Base-by-base conservation (phyloP, 2,329 filamentous ascomycete species). In the Stagonosporopsis chrysanthemi region DNA sequence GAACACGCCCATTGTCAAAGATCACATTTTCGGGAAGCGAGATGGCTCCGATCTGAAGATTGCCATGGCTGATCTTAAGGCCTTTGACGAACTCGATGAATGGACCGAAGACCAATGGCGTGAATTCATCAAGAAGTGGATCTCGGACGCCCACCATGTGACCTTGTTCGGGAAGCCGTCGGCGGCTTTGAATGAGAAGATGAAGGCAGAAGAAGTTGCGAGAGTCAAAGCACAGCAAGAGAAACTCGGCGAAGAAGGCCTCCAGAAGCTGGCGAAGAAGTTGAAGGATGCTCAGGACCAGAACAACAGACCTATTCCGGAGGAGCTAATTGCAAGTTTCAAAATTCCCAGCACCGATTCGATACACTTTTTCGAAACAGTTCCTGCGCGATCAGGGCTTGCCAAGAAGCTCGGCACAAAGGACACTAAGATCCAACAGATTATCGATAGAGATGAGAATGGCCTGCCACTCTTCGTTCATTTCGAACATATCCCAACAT, bases 321-420 rank as follows among this genome's bases (percentile, higher is more conserved):
- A 86, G 23, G 86, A 90, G 2, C 79, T 97, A n/a, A 83, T 99
- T 14, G 89, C 92, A 58, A 82, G 86, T 51, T 97, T 96, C 81
- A 81, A 86, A 39, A 90, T 98, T 11, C 95, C 95, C 0, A 85
- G 88, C 29, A 91, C 91, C 0, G 90, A 96, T 8, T 96, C 92
- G 0, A 97, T 99, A 46, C 92, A 97, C 73, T 98, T 99, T 77
- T 96, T 97, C 67, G 85, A 92, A 62, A 95, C 92, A 0, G 87
- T 85, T 6, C 96, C 92, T 17, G 95, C 93, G 31, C 86, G 92
- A 24, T 89, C 91, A 43, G 95, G 95, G 28, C 79, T 88, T 58
- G 95, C 93, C 14, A 85, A 88, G 66, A 83, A 86, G 61, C 79
- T 92, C 45, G 93, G 92, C 0, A 78, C 83, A 23, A 81, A 84